These are phyloP conservation scores for Vachellia pachyceras DNA, from an alignment of 306 rosid species.

Conservation along the genomic window DNA sequence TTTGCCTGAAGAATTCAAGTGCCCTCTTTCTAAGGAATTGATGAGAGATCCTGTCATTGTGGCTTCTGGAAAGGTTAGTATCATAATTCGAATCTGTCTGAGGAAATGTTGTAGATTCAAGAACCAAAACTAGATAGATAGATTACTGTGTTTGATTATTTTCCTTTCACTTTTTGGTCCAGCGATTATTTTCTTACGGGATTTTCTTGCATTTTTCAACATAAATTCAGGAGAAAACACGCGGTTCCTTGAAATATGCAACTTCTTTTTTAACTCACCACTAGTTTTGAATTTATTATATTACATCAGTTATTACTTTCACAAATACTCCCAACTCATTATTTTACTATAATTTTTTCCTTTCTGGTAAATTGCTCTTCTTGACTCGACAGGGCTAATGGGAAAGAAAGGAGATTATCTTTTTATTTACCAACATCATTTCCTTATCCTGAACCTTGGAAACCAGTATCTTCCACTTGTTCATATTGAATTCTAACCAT, in stretches of 20 bases:
- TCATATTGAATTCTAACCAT: slow-evolving; percentile 6
- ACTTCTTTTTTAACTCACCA: not conserved
- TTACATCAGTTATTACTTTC: not conserved
- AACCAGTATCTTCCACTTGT: not conserved
- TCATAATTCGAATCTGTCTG: slow-evolving; percentile 2
- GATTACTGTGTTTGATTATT: not conserved
- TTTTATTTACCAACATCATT: not conserved
- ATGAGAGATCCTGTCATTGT: slow-evolving; percentile 80
- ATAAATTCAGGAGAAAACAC: not conserved
- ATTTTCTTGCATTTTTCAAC: not conserved
- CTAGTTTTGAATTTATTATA: not conserved
- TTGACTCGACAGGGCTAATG: not conserved
- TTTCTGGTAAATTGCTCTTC: not conserved
- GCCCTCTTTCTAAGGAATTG: slow-evolving; percentile 72
- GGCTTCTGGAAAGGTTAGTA: slow-evolving; percentile 67
- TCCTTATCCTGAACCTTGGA: slow-evolving; percentile 1
- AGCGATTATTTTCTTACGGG: not conserved
- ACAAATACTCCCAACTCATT: not conserved
- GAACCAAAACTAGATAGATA: not conserved
- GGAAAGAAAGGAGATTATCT: not conserved
- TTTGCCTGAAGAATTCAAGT: slow-evolving; percentile 59
- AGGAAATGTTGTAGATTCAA: slow-evolving; percentile 11
- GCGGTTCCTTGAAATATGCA: not conserved
- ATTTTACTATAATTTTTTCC: not conserved
- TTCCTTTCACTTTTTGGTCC: not conserved